Percentiles rank a stretch among this genome's conserved stretches.
These are phyloP conservation scores for Taiozyma sp. DNA, from an alignment of 1,139 yeast species.

Conservation along the genomic window DNA sequence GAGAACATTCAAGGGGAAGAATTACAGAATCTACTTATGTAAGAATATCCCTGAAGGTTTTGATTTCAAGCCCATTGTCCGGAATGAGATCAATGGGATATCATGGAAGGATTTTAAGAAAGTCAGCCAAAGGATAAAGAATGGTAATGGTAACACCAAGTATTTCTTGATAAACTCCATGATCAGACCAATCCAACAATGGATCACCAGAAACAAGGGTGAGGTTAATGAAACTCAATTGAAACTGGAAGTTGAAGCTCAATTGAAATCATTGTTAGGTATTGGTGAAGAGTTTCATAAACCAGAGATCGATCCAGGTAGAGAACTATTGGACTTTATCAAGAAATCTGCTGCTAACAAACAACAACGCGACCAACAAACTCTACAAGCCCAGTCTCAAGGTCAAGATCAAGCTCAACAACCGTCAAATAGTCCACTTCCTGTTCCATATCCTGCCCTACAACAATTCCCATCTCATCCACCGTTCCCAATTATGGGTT, in stretches of 20 bases:
- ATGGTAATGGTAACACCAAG: conserved; percentile 36
- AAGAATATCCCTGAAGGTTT: conserved; percentile 76
- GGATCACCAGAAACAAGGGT: conserved; percentile 52
- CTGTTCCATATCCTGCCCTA: neutral
- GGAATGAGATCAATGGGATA: conserved; percentile 79
- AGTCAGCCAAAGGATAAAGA: conserved; percentile 24
- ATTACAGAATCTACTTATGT: conserved; percentile 77
- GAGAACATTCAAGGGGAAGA: conserved; percentile 78
- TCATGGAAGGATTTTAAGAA: conserved; percentile 56
- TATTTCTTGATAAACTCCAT: conserved; percentile 58
- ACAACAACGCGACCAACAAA: conserved; percentile 8
- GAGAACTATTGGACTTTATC: conserved; percentile 56
- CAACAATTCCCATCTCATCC: conserved; percentile 11
- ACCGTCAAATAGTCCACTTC: neutral
- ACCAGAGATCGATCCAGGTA: conserved; percentile 56
- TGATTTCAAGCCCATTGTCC: conserved; percentile 70
- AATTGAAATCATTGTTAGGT: conserved; percentile 61
- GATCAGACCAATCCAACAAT: conserved; percentile 53
- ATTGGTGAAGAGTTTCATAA: conserved; percentile 33
- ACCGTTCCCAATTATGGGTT: conserved; percentile 2
- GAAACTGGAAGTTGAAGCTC: conserved; percentile 51
- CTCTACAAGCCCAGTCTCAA: conserved; percentile 8
- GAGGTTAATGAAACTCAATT: conserved; percentile 48
- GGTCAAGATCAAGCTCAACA: conserved; percentile 1
- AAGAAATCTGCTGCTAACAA: conserved; percentile 21